Base-by-base conservation (phyloP, 495 filamentous ascomycete genomes). In the Hypoxylon intermedium region DNA sequence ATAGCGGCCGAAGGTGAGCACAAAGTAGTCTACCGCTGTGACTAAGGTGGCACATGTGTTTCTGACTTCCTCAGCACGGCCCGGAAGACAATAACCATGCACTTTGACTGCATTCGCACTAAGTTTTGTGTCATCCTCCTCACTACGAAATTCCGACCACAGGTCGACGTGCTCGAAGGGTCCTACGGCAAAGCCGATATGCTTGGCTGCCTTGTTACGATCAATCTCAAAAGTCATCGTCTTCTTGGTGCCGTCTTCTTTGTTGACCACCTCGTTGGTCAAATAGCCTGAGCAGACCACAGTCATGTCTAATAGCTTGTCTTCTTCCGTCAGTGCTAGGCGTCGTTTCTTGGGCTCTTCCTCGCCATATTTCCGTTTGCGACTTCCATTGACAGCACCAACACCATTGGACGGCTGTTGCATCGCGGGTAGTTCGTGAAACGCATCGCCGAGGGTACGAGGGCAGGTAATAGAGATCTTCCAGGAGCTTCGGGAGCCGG, bases 101-200 rank as follows among this genome's bases (percentile, higher is more conserved):
- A 98, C 80, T 44, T 89, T 90, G 50, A 94, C 83, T 2, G 91
- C 91, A 64, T 91, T 91, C 36, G 84, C 82, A 5, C 90, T 90
- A 45, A 98, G 84, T 61, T 90, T 89, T 65, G 93, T 92, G 63
- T 97, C 95, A 47, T 94, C 90, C 49, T 93, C 90, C 54, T 89
- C 89, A 47, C 92, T 91, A 13, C 95, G 87, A 67, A 90, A 96
- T 63, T 94, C 89, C 6, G 90, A 76, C 59, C 71, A 87, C 6
- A 99, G 77, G 67, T 97, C 91, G 43, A 97, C 84, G 65, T 92
- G 87, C 69, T 97, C 92, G 69, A 99, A 99, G 11, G 95, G 94
- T 0, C 95, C 94, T 21, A 97, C 83, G 9, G 89, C 89, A 71
- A 99, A 93, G 2, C 91, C 91, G 63, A 99, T 85, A 67, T 98